Conservation (phyloP, 345 rosid genomes). For the Rhizophora mangle region DNA sequence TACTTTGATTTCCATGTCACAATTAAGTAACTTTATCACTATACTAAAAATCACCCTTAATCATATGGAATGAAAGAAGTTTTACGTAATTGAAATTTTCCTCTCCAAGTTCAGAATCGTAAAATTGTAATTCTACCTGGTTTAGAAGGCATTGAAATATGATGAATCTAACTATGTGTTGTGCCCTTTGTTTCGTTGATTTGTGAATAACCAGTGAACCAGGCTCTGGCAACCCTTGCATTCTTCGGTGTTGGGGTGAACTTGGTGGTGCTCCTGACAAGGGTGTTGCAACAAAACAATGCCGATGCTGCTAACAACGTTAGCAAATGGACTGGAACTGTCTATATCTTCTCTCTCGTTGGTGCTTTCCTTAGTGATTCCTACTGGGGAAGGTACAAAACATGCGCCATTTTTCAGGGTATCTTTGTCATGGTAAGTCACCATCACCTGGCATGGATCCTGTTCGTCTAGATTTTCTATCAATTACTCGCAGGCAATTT, state of each 20-base stretch:
- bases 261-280: conserved; percentile 87
- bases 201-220: conserved; percentile 61
- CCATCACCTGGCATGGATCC: conserved; percentile 8
- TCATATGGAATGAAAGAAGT: too few species aligned
- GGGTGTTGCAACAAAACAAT: conserved; percentile 85
- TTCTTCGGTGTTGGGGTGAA: conserved; percentile 99
- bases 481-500: too few species aligned
- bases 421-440: conserved; percentile 84
- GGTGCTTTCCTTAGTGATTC: conserved; percentile 98
- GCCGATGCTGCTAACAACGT: conserved; percentile 97
- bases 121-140: neutral
- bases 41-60: too few species aligned
- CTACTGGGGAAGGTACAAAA: conserved; percentile 99
- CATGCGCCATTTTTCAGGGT: conserved; percentile 93
- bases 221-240: conserved; percentile 93
- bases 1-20: too few species aligned
- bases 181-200: neutral
- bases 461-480: neutral
- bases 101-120: too few species aligned
- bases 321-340: conserved; percentile 99
- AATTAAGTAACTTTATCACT: too few species aligned
- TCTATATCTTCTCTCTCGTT: conserved; percentile 92
- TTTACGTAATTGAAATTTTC: too few species aligned
- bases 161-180: neutral
- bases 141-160: neutral